A percentile compares a stretch with the other conserved stretches of the same genome.
Conservation (phyloP, 2,329 filamentous ascomycete species). For the Aspergillus neotritici region DNA sequence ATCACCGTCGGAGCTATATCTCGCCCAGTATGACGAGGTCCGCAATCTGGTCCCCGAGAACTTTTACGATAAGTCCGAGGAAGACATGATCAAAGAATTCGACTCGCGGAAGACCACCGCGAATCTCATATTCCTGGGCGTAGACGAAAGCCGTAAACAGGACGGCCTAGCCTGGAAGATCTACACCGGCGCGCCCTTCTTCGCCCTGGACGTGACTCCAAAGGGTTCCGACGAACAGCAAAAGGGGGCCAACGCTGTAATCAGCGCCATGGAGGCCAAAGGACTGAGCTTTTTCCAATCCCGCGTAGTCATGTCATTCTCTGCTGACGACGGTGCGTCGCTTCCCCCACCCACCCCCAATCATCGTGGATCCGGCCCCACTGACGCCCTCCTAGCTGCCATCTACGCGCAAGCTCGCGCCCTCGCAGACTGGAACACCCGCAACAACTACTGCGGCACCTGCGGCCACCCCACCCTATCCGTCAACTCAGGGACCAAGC, state of each 20-base stretch:
- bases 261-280: slow-evolving; percentile 54
- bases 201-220: slow-evolving; percentile 83
- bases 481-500: slow-evolving; percentile 42
- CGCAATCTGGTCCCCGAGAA: slow-evolving; percentile 63
- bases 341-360: background rate
- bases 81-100: slow-evolving; percentile 65
- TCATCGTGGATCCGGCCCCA: background rate
- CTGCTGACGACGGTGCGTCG: slow-evolving; percentile 55
- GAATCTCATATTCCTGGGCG: slow-evolving; percentile 75
- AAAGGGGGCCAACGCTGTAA: slow-evolving; percentile 50
- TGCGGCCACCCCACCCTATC: slow-evolving; percentile 75
- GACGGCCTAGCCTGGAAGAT: slow-evolving; percentile 43
- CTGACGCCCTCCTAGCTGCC: slow-evolving; percentile 56
- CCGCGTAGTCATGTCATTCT: slow-evolving; percentile 56
- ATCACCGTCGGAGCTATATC: slow-evolving; percentile 58
- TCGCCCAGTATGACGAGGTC: slow-evolving; percentile 64
- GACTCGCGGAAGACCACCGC: slow-evolving; percentile 65
- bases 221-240: slow-evolving; percentile 58
- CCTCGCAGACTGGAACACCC: slow-evolving; percentile 86
- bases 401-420: slow-evolving; percentile 86
- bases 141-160: slow-evolving; percentile 60
- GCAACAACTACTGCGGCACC: slow-evolving; percentile 85
- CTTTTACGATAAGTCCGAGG: slow-evolving; percentile 66
- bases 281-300: slow-evolving; percentile 64
- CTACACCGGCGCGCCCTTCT: slow-evolving; percentile 76